Evolutionary conservation across 345 rosid genomes (phyloP), one percentile per base, ranked within the genome.

Genomic region (Rhizophora apiculata): DNA sequence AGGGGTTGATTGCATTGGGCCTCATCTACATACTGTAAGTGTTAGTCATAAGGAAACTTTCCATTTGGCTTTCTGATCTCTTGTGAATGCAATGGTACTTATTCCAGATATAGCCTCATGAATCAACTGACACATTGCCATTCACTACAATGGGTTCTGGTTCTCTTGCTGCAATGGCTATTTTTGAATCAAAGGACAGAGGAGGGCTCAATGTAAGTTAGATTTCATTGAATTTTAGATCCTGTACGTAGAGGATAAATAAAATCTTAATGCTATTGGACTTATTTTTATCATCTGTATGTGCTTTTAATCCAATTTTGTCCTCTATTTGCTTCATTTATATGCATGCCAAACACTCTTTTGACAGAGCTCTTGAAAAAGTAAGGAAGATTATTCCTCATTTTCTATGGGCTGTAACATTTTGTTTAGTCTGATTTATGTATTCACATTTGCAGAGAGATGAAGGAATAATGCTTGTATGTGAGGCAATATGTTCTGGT

Each of bases 131-230:
- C 74, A 88, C 95, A 16, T 80, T 91, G 73, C 97, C 97, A 68
- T 91, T 83, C 64, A 95, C 97, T 2, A 91, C 97, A 32, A 91
- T 91, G 96, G 96, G 94, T 19, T 91, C 96, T 73, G 94, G 96
- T 75, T 88, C 96, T 63, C 89, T 91, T 56, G 96, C 96, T 74
- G 94, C 96, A 51, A 88, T 91, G 94, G 70, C 92, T 64, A 79
- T 87, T 46, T 91, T 91, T 70, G 94, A 91, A 78, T 87, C 94
- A 65, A 87, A 84, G 64, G 87, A 91, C 78, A 87, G 72, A 80
- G 96, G 88, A 82, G 95, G 89, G 77, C 77, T 91, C 62, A 88
- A 82, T 70, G 96, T 88, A 81, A 85, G 96, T 78, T 58, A 48
- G 51, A 63, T 46, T 53, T 68, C 43, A 29, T 59, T 29, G 39